A percentile compares a stretch with the other conserved stretches of the same genome.
phyloP scores from a whole-genome alignment of 768 basidiomycete species.

The Boletus fagicola region DNA sequence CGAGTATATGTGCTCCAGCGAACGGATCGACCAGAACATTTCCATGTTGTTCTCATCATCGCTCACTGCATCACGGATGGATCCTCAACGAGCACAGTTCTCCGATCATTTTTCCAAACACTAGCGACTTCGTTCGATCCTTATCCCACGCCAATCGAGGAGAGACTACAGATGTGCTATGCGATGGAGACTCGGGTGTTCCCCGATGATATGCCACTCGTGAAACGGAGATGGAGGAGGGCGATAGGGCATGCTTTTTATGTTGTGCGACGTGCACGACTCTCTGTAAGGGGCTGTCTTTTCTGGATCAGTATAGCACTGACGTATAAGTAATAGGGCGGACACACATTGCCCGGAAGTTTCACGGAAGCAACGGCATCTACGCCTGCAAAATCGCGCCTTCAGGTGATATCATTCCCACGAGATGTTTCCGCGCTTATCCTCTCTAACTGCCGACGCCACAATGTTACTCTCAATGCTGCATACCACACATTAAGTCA shows the following conservation, averaged over 20 bases:
- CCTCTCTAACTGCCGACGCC: conserved; percentile 38
- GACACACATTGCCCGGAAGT: background rate
- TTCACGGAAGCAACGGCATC: background rate
- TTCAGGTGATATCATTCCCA: background rate
- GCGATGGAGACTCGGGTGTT: background rate
- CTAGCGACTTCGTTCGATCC: conserved; percentile 4
- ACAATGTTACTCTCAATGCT: conserved; percentile 48
- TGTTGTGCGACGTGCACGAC: background rate
- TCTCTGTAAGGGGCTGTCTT: background rate
- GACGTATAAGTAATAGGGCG: background rate
- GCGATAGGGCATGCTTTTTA: background rate
- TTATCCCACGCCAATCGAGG: background rate
- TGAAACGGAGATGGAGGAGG: background rate
- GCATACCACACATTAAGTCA: conserved; percentile 44
- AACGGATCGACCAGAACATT: conserved; percentile 35
- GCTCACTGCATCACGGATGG: conserved; percentile 36
- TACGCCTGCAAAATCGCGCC: background rate
- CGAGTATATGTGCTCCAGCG: conserved; percentile 43
- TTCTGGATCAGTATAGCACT: background rate
- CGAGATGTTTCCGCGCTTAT: conserved; percentile 30
- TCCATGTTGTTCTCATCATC: conserved; percentile 44
- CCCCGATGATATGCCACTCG: background rate
- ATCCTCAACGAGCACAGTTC: background rate
- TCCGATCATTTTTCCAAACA: conserved; percentile 5
- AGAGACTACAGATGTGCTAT: background rate